Evolutionary conservation across 1,284 basidiomycete species (phyloP), one percentile per base, ranked within the genome.

Genomic region (Rhodofomes roseus): DNA sequence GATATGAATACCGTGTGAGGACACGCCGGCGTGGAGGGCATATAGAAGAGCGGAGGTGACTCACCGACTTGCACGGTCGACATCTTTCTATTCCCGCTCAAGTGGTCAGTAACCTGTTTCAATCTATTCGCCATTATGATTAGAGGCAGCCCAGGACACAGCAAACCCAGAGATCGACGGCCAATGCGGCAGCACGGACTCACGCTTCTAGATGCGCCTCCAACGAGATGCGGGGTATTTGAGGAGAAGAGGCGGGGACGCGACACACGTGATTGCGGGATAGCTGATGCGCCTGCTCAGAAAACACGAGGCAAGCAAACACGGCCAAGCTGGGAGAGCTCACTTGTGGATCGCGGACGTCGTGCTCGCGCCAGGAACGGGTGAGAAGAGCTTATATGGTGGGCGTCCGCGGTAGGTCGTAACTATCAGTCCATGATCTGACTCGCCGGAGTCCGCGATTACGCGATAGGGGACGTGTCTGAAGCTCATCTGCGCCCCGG

Each of bases 21-120:
- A 11, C 18, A 8, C 14, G n/a, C 20, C 4, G 7, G n/a, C 36
- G 23, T 22, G 23, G 34, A n/a, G 20, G 11, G 25, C 16, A 41
- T 36, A 36, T 56, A 23, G 37, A 27, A 29, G 36, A 34, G 31
- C 31, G 31, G 31, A 34, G 11, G 31, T 23, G 54, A 65, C 68
- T 62, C 62, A 85, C 86, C 87, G 74, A 80, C 77, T 40, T 80
- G 60, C 36, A 68, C 61, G 22, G 60, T 60, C 54, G 67, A 67
- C 70, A 69, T 70, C 36, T 56, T 66, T 22, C 58, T 59, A 53
- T 57, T 58, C 36, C 55, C 57, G 56, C 60, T 51, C 14, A 73
- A 59, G 57, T 73, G 71, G 52, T 66, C 55, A 46, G 65, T 60
- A 46, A 73, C 56, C 62, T 72, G 71, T 54, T 60, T 66, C 41